A percentile compares a stretch with the other conserved stretches of the same genome.
Evolutionary conservation across 164 flowering plant genomes (phyloP).

Genomic region (Magnolia kwangsiensis): DNA sequence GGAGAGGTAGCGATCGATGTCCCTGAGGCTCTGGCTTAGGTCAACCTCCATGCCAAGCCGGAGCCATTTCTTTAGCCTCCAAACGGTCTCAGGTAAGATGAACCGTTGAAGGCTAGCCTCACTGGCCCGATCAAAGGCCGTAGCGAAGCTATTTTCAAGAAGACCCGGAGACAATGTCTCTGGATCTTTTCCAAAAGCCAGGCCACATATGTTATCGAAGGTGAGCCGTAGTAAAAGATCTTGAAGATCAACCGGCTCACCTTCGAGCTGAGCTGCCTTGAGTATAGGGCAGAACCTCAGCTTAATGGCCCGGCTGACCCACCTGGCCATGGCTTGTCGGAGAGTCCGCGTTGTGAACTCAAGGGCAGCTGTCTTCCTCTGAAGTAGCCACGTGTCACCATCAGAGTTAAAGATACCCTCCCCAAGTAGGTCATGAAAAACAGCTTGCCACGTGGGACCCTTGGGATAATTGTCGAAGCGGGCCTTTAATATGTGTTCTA

Average conservation of each 20-base stretch:
- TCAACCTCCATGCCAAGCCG: conserved; percentile 52
- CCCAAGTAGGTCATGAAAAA: conserved; percentile 62
- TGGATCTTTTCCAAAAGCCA: conserved; percentile 65
- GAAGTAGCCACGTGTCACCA: conserved; percentile 73
- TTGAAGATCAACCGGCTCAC: conserved; percentile 51
- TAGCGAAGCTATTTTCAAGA: conserved; percentile 55
- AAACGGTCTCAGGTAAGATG: conserved; percentile 47
- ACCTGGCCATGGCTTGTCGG: conserved; percentile 68
- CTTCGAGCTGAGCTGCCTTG: conserved; percentile 34
- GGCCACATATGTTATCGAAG: conserved; percentile 71
- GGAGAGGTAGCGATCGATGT: conserved; percentile 46
- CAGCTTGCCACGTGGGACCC: conserved; percentile 70
- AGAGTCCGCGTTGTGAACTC: conserved; percentile 69
- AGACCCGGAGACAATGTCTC: conserved; percentile 47
- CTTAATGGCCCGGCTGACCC: conserved; percentile 64
- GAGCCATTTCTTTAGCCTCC: conserved; percentile 63
- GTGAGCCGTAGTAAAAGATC: conserved; percentile 66
- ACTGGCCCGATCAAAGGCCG: conserved; percentile 63
- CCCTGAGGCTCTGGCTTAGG: conserved; percentile 37
- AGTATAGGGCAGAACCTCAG: conserved; percentile 51
- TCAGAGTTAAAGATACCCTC: conserved; percentile 70
- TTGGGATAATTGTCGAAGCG: conserved; percentile 67
- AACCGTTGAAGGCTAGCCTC: conserved; percentile 62
- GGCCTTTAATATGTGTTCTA: conserved; percentile 64
- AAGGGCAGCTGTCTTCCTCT: conserved; percentile 58